These are phyloP conservation scores for Ricinus communis DNA, from an alignment of 345 rosid genomes.

Conservation along the genomic window DNA sequence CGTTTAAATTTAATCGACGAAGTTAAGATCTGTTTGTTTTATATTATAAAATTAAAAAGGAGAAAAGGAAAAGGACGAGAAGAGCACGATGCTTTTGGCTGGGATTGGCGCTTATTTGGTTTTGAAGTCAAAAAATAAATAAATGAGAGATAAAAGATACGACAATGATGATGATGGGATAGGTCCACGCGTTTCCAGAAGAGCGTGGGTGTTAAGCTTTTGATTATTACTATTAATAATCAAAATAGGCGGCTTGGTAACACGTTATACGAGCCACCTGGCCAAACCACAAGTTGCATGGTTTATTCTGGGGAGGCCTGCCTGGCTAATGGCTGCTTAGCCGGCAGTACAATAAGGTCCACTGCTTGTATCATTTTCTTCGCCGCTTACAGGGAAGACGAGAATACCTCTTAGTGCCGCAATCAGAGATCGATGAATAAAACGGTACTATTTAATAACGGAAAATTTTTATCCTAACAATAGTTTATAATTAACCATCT, in stretches of 20 bases:
- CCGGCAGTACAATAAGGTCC: not conserved
- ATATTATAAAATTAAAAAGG: no score
- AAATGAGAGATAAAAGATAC: no score
- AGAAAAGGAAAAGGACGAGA: no score
- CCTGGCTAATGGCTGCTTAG: not conserved
- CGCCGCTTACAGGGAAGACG: no score
- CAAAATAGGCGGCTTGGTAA: not conserved
- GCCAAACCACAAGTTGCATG: not conserved
- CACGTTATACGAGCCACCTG: not conserved
- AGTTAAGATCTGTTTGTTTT: not conserved
- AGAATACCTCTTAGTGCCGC: no score
- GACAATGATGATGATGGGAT: no score
- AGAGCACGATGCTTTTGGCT: not conserved
- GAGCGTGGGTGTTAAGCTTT: not conserved
- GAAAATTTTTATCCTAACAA: no score
- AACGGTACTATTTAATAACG: no score
- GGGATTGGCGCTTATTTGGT: conserved; percentile 3
- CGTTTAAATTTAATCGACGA: not conserved
- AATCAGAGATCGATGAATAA: no score
- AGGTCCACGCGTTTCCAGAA: not conserved
- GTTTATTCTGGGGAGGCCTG: no score
- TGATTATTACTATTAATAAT: not conserved
- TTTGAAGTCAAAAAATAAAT: not conserved
- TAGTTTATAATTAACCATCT: no score
- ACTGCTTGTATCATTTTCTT: no score